A percentile compares a stretch with the other conserved stretches of the same genome.
Evolutionary conservation across 1,284 basidiomycete genomes (phyloP).

Genomic region (Earliella scabrosa): DNA sequence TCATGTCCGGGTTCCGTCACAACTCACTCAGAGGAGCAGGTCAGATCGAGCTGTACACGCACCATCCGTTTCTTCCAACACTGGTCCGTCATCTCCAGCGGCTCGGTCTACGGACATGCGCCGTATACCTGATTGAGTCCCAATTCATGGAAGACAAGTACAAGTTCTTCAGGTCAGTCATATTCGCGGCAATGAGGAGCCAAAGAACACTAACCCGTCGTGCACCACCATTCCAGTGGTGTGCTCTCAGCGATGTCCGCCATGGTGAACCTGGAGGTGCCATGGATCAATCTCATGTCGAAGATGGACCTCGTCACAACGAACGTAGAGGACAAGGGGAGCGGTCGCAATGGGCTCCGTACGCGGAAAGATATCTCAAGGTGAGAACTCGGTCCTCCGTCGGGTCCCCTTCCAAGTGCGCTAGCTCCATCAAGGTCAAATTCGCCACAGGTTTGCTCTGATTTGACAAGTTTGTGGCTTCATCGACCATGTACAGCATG

Average conservation of each 20-base stretch:
- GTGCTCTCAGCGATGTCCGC: slow-evolving; percentile 98
- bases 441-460: neutral
- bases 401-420: neutral
- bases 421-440: neutral
- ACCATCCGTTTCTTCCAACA: slow-evolving; percentile 94
- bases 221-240: slow-evolving; percentile 58
- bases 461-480: neutral
- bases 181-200: neutral
- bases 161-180: slow-evolving; percentile 88
- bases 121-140: slow-evolving; percentile 93
- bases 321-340: slow-evolving; percentile 63
- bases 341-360: slow-evolving; percentile 74
- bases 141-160: slow-evolving; percentile 99
- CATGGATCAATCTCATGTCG: slow-evolving; percentile 97
- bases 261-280: slow-evolving; percentile 97
- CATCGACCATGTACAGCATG: slow-evolving; percentile 1
- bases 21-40: slow-evolving; percentile 49
- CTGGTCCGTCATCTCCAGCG: slow-evolving; percentile 77
- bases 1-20: neutral
- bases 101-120: slow-evolving; percentile 80
- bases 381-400: slow-evolving; percentile 36
- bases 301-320: slow-evolving; percentile 97
- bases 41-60: slow-evolving; percentile 99
- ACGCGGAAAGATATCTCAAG: slow-evolving; percentile 79
- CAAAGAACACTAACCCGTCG: neutral